phyloP scores from a whole-genome alignment of 2,329 filamentous ascomycete species.

The Rutstroemia sp. region DNA sequence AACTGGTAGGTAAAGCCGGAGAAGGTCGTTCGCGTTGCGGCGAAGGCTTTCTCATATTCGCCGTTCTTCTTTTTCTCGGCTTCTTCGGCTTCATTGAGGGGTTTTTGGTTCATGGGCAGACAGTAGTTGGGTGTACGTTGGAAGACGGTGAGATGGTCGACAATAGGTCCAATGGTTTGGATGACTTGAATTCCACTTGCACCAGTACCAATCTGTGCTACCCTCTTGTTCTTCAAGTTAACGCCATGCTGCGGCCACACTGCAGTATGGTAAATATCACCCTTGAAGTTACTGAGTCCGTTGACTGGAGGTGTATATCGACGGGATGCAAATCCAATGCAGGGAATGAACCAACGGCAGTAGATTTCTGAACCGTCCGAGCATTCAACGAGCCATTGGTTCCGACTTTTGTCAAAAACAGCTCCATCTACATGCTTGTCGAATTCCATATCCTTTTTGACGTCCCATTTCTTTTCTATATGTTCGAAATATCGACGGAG shows the following conservation, averaged over 20 bases:
- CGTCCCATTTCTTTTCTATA: conserved; percentile 44
- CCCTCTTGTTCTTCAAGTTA: conserved; percentile 32
- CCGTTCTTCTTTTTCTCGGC: conserved; percentile 14
- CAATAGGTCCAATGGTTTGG: conserved; percentile 26
- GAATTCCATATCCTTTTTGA: conserved; percentile 39
- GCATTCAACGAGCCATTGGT: conserved; percentile 35
- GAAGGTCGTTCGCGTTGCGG: conserved; percentile 20
- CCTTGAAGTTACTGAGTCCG: conserved; percentile 23
- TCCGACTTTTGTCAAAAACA: conserved; percentile 30
- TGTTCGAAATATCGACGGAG: conserved; percentile 52
- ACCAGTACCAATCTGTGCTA: conserved; percentile 18
- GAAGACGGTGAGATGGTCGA: conserved; percentile 39
- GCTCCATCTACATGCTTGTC: conserved; percentile 30
- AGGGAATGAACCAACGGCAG: conserved; percentile 20
- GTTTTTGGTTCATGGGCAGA: conserved; percentile 22
- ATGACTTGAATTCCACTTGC: conserved; percentile 20
- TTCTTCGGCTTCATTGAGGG: conserved; percentile 26
- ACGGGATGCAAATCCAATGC: conserved; percentile 23
- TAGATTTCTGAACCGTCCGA: conserved; percentile 28
- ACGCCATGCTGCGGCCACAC: conserved; percentile 31
- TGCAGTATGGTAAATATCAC: conserved; percentile 21
- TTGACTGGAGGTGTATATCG: conserved; percentile 19
- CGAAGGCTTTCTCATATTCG: conserved; percentile 29
- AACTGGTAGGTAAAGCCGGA: conserved; percentile 28
- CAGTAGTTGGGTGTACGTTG: conserved; percentile 46